Conservation (phyloP, 352 stramenopile species). For the Thraustochytrium striatum region DNA sequence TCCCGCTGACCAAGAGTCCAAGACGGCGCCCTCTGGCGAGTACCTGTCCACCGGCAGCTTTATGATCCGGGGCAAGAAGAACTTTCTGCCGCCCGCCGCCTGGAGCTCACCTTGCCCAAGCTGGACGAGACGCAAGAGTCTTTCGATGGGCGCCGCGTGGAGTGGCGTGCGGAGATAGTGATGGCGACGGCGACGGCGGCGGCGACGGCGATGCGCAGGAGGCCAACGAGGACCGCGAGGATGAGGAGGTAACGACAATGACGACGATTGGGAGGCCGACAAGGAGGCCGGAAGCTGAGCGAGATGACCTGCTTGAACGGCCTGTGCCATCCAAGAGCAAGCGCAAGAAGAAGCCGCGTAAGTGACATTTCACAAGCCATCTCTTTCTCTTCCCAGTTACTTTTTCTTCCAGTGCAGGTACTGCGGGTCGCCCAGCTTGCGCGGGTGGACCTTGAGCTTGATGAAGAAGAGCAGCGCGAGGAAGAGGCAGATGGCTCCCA, state of each 20-base stretch:
- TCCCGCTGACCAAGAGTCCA: slow-evolving; percentile 93
- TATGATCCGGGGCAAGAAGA: slow-evolving; percentile 91
- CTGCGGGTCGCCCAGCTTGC: slow-evolving; percentile 42
- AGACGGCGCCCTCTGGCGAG: slow-evolving; percentile 90
- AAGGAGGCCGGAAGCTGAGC: not conserved
- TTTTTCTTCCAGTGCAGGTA: slow-evolving; percentile 49
- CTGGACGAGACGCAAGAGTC: slow-evolving; percentile 64
- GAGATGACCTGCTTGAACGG: slow-evolving; percentile 20
- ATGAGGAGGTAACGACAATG: slow-evolving; percentile 37
- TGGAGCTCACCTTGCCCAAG: slow-evolving; percentile 86
- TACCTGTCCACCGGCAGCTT: slow-evolving; percentile 94
- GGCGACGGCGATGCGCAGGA: slow-evolving; percentile 45
- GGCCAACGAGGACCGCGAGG: slow-evolving; percentile 40
- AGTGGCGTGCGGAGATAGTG: slow-evolving; percentile 26
- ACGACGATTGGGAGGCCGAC: slow-evolving; percentile 7
- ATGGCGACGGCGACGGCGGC: not conserved
- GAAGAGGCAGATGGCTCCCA: slow-evolving; percentile 86
- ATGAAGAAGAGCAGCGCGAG: slow-evolving; percentile 89
- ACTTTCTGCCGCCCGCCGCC: slow-evolving; percentile 74
- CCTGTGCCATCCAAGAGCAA: not conserved
- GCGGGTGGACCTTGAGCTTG: slow-evolving; percentile 88
- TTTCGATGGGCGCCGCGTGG: slow-evolving; percentile 21
- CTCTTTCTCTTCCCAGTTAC: no score
- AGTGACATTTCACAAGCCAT: not conserved
- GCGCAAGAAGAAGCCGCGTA: not conserved